Conservation (phyloP, 768 basidiomycete species). For the Podaxis sp. region DNA sequence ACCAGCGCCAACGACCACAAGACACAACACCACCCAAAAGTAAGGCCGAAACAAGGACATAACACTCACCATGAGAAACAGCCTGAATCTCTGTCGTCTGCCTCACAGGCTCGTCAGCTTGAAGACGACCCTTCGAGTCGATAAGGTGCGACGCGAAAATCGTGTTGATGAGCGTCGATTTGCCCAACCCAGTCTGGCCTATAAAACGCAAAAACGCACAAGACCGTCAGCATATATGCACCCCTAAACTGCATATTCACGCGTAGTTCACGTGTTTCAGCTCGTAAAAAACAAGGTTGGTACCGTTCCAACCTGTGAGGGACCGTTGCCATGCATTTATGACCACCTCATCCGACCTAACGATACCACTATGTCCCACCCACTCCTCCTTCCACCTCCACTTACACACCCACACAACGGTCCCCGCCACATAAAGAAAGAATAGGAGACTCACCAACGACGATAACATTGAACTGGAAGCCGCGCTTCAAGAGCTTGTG, state of each 20-base stretch:
- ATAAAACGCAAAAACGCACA: constrained; percentile 3
- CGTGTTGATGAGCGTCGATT: constrained; percentile 98
- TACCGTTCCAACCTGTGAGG: background rate
- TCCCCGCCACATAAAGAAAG: background rate
- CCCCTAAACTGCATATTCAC: background rate
- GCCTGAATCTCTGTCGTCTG: constrained; percentile 98
- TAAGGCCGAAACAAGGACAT: constrained; percentile 18
- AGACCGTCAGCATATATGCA: background rate
- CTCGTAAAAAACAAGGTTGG: background rate
- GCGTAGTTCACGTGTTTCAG: background rate
- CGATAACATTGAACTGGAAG: constrained; percentile 99
- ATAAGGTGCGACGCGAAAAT: constrained; percentile 98
- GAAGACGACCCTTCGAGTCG: constrained; percentile 93
- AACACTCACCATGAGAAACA: constrained; percentile 81
- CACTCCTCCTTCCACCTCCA: background rate
- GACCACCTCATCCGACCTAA: background rate
- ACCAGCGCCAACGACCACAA: too few relatives aligned
- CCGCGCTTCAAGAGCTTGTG: constrained; percentile 98
- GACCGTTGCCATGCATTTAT: background rate
- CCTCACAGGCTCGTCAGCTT: constrained; percentile 84
- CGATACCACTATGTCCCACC: background rate
- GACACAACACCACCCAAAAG: too few relatives aligned
- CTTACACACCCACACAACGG: background rate
- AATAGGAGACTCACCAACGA: constrained; percentile 69
- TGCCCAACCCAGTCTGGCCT: constrained; percentile 98